A percentile compares a stretch with the other conserved stretches of the same genome.
Conservation (phyloP, 1,284 basidiomycete species). For the Rhodotorula mucilaginosa region DNA sequence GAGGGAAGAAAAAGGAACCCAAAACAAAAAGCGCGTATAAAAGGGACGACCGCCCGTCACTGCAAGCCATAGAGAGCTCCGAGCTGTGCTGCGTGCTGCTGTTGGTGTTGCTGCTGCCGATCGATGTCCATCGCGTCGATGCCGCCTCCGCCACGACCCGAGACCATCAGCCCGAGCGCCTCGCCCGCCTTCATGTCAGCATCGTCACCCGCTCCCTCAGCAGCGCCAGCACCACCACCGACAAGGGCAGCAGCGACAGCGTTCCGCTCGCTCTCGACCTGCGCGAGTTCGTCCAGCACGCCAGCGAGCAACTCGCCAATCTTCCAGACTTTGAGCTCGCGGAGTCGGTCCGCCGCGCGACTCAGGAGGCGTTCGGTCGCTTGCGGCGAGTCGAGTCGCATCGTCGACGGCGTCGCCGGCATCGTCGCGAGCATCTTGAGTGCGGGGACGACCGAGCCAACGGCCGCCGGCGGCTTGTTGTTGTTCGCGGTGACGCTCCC, state of each 20-base stretch:
- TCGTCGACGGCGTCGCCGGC: neutral
- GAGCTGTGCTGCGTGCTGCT: no score
- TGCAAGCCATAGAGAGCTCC: neutral
- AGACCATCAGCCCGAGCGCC: neutral
- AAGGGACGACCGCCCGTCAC: neutral
- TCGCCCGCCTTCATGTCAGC: constrained; percentile 2
- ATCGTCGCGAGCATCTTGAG: neutral
- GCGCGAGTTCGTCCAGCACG: constrained; percentile 10
- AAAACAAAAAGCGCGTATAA: no score
- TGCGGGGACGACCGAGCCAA: neutral
- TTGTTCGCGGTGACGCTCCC: neutral
- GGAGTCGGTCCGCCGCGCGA: constrained; percentile 8
- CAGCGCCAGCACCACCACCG: neutral
- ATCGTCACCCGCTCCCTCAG: neutral
- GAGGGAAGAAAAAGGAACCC: no score
- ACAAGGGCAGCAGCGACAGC: neutral
- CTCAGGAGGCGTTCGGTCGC: constrained; percentile 19
- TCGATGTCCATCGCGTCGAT: neutral
- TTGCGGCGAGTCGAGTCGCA: constrained; percentile 6
- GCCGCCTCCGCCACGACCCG: neutral
- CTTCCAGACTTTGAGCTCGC: constrained; percentile 30
- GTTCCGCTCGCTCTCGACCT: neutral
- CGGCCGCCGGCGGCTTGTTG: no score
- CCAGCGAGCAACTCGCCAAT: constrained; percentile 33
- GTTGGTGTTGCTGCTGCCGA: neutral